These are phyloP conservation scores for Lagerstroemia speciosa DNA, from an alignment of 345 rosid species.

Conservation along the genomic window DNA sequence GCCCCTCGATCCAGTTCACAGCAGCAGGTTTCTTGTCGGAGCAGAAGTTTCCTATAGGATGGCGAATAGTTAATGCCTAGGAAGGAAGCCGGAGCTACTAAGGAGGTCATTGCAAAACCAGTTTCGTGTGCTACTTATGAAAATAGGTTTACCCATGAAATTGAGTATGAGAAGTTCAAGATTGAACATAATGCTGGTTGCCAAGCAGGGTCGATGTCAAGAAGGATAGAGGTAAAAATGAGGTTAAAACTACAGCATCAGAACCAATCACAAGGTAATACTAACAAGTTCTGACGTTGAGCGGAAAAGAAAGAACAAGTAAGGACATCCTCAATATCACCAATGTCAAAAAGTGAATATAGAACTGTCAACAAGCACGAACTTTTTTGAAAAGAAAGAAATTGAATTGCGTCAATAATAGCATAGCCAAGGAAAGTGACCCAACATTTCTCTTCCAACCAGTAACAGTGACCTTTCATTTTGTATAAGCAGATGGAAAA, in stretches of 20 bases:
- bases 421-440: not conserved
- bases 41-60: constrained; percentile 59
- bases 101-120: not conserved
- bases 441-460: not conserved
- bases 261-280: not conserved
- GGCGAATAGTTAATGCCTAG: not conserved
- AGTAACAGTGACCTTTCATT: not conserved
- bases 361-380: not conserved
- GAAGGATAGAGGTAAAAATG: not conserved
- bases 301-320: not conserved
- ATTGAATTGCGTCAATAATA: not conserved
- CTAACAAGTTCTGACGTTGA: not conserved
- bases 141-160: not conserved
- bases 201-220: not conserved
- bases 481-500: not conserved
- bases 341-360: not conserved
- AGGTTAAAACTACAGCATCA: not conserved
- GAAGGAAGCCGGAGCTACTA: not conserved
- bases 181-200: not conserved
- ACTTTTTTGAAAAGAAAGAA: not conserved
- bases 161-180: not conserved
- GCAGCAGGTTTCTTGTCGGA: constrained; percentile 94
- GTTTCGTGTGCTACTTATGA: not conserved
- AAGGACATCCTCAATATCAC: not conserved
- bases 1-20: constrained; percentile 93